Evolutionary conservation across 345 rosid species (phyloP).

Genomic region (Dimocarpus longan): DNA sequence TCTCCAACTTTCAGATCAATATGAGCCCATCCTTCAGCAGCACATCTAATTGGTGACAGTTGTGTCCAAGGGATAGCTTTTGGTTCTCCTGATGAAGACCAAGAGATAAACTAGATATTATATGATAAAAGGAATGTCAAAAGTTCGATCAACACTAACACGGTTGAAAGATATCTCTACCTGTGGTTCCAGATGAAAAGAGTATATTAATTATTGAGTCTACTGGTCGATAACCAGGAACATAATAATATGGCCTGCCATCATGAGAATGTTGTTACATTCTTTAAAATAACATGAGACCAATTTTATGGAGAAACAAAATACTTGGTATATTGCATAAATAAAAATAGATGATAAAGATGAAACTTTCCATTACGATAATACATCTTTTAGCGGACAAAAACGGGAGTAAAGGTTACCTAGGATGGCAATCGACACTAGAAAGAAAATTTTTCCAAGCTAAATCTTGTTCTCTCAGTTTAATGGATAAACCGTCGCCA

Average conservation of each 20-base stretch:
- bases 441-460: slow-evolving; percentile 73
- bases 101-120: slow-evolving; percentile 13
- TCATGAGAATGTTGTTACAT: slow-evolving; percentile 9
- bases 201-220: slow-evolving; percentile 75
- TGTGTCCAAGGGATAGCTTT: slow-evolving; percentile 97
- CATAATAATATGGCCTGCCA: slow-evolving; percentile 45
- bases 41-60: slow-evolving; percentile 67
- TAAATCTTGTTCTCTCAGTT: slow-evolving; percentile 68
- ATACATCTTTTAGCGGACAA: not conserved
- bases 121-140: not conserved
- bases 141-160: not conserved
- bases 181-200: slow-evolving; percentile 96
- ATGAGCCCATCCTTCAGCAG: slow-evolving; percentile 72
- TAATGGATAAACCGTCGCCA: slow-evolving; percentile 49
- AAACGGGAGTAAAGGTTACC: slow-evolving; percentile 40
- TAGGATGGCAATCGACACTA: slow-evolving; percentile 31
- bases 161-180: slow-evolving; percentile 27
- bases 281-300: not conserved
- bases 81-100: slow-evolving; percentile 69
- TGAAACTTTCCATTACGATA: not conserved
- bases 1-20: slow-evolving; percentile 56
- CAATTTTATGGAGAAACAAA: not conserved
- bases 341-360: not conserved
- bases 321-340: not conserved
- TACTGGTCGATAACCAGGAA: slow-evolving; percentile 55